Base-by-base conservation (phyloP, 768 basidiomycete species). In the Podaxis sp. region DNA sequence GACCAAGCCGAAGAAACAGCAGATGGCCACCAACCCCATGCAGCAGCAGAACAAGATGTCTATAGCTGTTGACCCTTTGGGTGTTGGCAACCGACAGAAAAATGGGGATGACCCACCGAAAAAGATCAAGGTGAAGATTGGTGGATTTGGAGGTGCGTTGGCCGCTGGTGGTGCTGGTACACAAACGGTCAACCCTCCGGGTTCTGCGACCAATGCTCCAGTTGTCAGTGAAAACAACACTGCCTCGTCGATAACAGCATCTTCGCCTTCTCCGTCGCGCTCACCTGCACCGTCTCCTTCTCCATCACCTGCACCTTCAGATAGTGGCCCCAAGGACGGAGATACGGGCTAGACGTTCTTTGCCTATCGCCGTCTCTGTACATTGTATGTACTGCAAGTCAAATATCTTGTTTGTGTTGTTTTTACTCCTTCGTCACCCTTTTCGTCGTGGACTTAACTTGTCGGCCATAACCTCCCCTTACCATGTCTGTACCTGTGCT, bases 121-220 rank as follows among this genome's bases (percentile, higher is more conserved):
- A 73, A 90, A 89, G 71, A 82, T 93, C 68, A 91, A 90, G 74
- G 76, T 93, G 62, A 88, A 84, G 72, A 79, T 91, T 61, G 84
- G 86, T 18, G 69, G 76, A 14, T 73, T 76, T n/a, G 77, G 76
- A 18, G 66, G 78, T 52, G 73, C 75, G 7, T 72, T 76, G 55
- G 74, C 71, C n/a, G 38, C 37, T 40, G 57, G 42, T 38, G 23
- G 46, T 16, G 4, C 10, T 28, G 50, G 21, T 35, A 2, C 40
- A 36, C 51, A 44, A 14, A 44, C 48, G 18, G 14, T 46, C n/a
- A 50, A 44, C 32, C 18, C 50, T 23, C 51, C 32, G 14, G 28
- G 48, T 42, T 27, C 38, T 5, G 18, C 32, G 14, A 36, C 56
- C n/a, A 36, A 18, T 10, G n/a, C 55, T 5, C 21, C 55, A 28